Evolutionary conservation across 2,329 filamentous ascomycete species (phyloP).

Genomic region (Shiraia bambusicola): DNA sequence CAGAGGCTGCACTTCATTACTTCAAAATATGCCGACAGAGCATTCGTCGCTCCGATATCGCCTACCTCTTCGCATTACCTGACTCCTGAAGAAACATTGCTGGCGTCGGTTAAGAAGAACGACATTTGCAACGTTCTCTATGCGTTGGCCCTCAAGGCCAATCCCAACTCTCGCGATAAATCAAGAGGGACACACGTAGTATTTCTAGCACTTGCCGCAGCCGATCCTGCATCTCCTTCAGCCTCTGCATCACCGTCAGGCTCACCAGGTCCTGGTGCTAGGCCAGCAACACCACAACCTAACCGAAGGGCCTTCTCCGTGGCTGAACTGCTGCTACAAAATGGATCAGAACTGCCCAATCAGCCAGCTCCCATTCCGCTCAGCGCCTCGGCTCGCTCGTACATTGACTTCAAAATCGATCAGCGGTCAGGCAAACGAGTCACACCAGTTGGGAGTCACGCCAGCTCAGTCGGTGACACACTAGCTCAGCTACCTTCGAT

Average conservation of each 20-base stretch:
- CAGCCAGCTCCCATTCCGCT: constrained; percentile 79
- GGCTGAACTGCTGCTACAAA: constrained; percentile 88
- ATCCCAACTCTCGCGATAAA: constrained; percentile 76
- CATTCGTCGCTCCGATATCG: constrained; percentile 77
- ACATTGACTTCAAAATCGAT: constrained; percentile 75
- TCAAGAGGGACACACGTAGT: constrained; percentile 86
- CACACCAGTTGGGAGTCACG: constrained; percentile 52
- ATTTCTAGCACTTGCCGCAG: constrained; percentile 87
- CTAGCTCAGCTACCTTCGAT: constrained; percentile 63
- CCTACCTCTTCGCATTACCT: constrained; percentile 72
- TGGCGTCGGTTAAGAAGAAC: constrained; percentile 93
- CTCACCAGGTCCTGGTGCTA: constrained; percentile 48
- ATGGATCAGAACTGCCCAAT: constrained; percentile 83
- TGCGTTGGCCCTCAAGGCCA: constrained; percentile 80
- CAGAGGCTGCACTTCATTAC: constrained; percentile 94
- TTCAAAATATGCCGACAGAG: constrained; percentile 84
- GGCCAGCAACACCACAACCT: constrained; percentile 43
- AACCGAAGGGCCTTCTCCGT: constrained; percentile 69
- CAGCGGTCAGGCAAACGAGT: constrained; percentile 45
- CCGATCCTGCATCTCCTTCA: constrained; percentile 80
- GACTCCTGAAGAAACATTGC: constrained; percentile 80
- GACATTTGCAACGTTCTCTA: constrained; percentile 93
- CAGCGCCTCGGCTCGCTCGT: constrained; percentile 75
- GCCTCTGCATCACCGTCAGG: constrained; percentile 48
- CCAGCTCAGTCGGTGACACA: constrained; percentile 55